phyloP scores from a whole-genome alignment of 179 eudicot species.

The Vitellaria paradoxa region DNA sequence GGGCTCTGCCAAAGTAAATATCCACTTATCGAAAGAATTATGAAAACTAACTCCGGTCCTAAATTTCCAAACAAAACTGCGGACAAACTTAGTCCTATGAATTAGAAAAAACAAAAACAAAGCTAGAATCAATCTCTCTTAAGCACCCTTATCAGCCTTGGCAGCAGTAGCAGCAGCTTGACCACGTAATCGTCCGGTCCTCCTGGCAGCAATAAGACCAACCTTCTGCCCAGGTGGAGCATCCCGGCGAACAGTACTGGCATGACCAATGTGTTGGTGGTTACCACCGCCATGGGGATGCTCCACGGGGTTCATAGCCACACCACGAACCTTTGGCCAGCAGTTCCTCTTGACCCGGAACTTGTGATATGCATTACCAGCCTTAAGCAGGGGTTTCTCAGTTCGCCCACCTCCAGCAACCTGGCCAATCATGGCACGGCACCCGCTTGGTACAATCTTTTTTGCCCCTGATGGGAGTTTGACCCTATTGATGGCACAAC shows the following conservation, averaged over 20 bases:
- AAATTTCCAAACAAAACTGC: too few relatives aligned
- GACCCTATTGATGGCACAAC: conserved; percentile 22
- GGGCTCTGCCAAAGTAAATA: too few relatives aligned
- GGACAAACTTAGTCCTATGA: neutral
- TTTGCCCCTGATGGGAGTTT: conserved; percentile 62
- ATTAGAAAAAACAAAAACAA: conserved; percentile 8
- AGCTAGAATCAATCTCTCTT: conserved; percentile 4
- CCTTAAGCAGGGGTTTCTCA: conserved; percentile 57
- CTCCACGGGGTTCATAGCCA: conserved; percentile 64
- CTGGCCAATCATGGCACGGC: conserved; percentile 59
- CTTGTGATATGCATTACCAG: conserved; percentile 60
- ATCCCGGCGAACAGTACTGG: conserved; percentile 58
- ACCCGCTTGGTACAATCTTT: conserved; percentile 52
- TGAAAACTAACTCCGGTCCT: too few relatives aligned
- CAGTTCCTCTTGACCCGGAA: conserved; percentile 54
- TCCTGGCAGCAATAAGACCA: conserved; percentile 63
- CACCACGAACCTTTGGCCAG: conserved; percentile 74
- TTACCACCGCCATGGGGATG: conserved; percentile 77
- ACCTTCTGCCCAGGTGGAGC: conserved; percentile 61
- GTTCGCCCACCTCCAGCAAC: conserved; percentile 66
- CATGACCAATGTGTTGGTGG: conserved; percentile 64
- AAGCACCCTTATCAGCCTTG: conserved; percentile 40
- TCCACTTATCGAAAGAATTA: too few relatives aligned
- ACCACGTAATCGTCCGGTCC: conserved; percentile 57
- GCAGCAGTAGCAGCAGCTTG: conserved; percentile 57